These are phyloP conservation scores for Porogramme epimiltina DNA, from an alignment of 1,284 basidiomycete genomes.

Conservation along the genomic window DNA sequence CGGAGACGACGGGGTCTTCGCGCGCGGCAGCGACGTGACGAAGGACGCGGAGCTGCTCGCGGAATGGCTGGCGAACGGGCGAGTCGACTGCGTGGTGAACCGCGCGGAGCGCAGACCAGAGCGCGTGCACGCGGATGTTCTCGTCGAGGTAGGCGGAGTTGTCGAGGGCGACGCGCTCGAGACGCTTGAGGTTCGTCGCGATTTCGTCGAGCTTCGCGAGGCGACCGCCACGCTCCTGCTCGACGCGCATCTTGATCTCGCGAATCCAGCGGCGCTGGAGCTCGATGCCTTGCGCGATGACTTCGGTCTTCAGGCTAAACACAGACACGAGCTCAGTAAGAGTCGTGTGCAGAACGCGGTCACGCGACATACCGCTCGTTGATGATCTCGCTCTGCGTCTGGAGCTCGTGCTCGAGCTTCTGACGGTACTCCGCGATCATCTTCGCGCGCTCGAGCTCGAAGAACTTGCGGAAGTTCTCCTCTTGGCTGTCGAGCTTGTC, in stretches of 20 bases:
- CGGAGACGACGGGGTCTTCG: constrained; percentile 67
- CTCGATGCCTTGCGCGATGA: constrained; percentile 96
- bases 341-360: too few species aligned
- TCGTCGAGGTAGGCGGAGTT: constrained; percentile 90
- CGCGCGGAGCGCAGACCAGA: constrained; percentile 78
- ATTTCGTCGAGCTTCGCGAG: constrained; percentile 95
- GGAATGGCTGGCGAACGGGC: constrained; percentile 77
- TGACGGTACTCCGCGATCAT: constrained; percentile 83
- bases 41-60: constrained; percentile 86
- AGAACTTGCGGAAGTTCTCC: constrained; percentile 82
- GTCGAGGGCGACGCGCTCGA: constrained; percentile 90
- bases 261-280: constrained; percentile 96
- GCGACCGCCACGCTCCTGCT: constrained; percentile 95
- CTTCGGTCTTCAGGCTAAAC: constrained; percentile 87
- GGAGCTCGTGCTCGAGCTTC: constrained; percentile 86
- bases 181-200: constrained; percentile 85
- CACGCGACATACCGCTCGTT: constrained; percentile 75
- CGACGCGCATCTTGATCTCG: constrained; percentile 94
- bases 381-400: constrained; percentile 90
- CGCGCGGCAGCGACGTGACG: constrained; percentile 72
- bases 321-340: background rate
- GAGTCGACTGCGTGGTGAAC: constrained; percentile 56
- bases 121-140: constrained; percentile 83
- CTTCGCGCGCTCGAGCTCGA: constrained; percentile 79
- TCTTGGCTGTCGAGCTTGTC: constrained; percentile 87